These are phyloP conservation scores for Tetraselmis striata DNA, from an alignment of 139 green algal genomes.

Conservation along the genomic window DNA sequence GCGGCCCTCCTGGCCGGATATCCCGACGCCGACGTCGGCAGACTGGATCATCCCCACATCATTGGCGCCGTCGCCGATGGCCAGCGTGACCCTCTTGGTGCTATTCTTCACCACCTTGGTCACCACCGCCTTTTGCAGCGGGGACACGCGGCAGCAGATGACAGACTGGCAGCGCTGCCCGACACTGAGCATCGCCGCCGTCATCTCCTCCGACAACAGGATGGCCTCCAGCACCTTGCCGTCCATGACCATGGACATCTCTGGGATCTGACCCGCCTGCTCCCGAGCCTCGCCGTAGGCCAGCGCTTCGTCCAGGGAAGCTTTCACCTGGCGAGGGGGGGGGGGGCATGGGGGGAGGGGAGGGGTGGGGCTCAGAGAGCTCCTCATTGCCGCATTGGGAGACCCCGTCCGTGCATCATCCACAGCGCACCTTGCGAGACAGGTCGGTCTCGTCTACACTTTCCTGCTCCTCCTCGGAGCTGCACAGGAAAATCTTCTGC, in stretches of 20 bases:
- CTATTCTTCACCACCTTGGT: conserved; percentile 53
- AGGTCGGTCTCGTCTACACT: too few species aligned
- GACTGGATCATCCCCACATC: conserved; percentile 51
- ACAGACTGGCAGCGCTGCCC: conserved; percentile 48
- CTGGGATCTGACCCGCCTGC: background rate
- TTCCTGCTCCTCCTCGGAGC: background rate
- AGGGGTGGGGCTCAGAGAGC: too few species aligned
- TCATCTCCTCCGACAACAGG: conserved; percentile 9
- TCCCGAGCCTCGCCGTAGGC: background rate
- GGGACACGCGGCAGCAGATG: conserved; percentile 70
- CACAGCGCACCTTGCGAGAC: too few species aligned
- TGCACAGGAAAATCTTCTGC: background rate
- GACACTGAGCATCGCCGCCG: conserved; percentile 10
- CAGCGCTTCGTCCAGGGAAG: background rate
- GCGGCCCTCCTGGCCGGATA: conserved; percentile 35
- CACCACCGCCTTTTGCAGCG: conserved; percentile 65
- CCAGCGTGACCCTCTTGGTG: conserved; percentile 17
- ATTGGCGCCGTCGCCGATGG: conserved; percentile 42
- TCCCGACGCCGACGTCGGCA: conserved; percentile 42
- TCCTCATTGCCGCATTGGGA: too few species aligned
- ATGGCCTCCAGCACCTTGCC: conserved; percentile 23
- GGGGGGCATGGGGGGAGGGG: too few species aligned
- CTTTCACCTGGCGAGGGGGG: background rate
- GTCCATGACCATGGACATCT: conserved; percentile 32
- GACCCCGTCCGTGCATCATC: too few species aligned